Evolutionary conservation across 2,329 filamentous ascomycete species (phyloP), one percentile per base, ranked within the genome.

Genomic region (Apiospora rasikravindrae): DNA sequence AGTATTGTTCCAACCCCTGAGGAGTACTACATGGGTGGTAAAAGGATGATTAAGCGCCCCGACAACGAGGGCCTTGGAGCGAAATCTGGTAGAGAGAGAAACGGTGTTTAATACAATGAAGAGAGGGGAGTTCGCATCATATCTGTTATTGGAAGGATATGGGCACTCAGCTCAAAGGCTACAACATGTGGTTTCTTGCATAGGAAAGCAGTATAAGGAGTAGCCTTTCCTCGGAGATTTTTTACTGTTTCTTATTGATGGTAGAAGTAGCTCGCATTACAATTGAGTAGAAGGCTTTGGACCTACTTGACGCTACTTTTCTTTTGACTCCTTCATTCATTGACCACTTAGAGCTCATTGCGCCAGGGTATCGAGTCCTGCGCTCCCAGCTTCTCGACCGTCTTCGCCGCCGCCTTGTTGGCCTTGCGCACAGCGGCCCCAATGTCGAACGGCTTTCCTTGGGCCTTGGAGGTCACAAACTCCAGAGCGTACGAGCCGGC

Each of bases 401-500:
- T 92, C 81, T 86, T 86, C 1, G 88, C 89, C 0, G 93, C 90
- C 1, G 90, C 91, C 71, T 83, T 83, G 72, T 91, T 92, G 1
- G 91, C 89, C 80, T 86, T 88, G 66, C 82, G 81, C 67, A 93
- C 87, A 0, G 92, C 90, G 1, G 86, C 84, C 72, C 88, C 88
- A 64, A 93, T 86, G 72, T 88, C 86, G 72, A 90, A 88, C 16
- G 72, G 73, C 33, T 24, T 64, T 16, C 71, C 77, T 71, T 75
- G 61, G 73, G 74, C 47, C 75, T 76, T n/a, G 79, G 79, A 70
- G 33, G 80, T 86, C 51, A 94, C 93, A 42, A 92, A 88, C 72
- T 91, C 89, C 37, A 96, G 89, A 2, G 94, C 93, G 81, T 98
- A 97, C 29, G 90, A 93, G 1, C 96, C 96, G 6, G 97, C 94